Conservation (phyloP, 2,329 filamentous ascomycete genomes). For the Ceratocystis harringtonii region DNA sequence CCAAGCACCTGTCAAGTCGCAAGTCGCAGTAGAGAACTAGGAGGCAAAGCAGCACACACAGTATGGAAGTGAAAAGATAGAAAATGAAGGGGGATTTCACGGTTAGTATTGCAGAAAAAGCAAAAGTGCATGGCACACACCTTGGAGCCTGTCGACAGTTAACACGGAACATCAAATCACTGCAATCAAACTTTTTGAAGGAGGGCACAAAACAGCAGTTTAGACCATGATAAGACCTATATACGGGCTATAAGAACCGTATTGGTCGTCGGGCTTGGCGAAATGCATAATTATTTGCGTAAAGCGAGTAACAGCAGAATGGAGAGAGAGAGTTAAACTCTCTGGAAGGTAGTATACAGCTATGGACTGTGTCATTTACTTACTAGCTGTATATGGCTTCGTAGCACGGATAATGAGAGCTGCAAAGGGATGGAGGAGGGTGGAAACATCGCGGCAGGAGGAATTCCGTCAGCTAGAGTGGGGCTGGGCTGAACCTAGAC, state of each 20-base stretch:
- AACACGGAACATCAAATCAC: neutral
- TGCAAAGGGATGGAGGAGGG: neutral
- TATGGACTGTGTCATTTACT: neutral
- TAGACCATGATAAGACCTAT: neutral
- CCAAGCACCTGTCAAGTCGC: constrained; percentile 4
- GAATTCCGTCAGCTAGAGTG: neutral
- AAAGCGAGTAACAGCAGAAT: neutral
- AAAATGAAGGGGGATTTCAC: neutral
- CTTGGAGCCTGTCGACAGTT: neutral
- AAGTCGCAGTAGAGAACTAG: neutral
- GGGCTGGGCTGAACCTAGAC: neutral
- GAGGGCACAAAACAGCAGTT: neutral
- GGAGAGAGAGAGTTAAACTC: too few species aligned
- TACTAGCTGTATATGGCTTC: neutral
- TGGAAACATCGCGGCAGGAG: neutral
- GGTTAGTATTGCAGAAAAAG: neutral
- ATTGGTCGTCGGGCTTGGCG: neutral
- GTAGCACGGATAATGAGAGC: neutral
- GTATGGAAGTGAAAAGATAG: too few species aligned
- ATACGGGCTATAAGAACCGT: neutral
- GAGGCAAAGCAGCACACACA: neutral
- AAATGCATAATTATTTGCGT: neutral
- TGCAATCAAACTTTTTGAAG: neutral
- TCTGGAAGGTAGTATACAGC: neutral
- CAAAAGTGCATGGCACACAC: neutral